Evolutionary conservation across 495 filamentous ascomycete genomes (phyloP), one percentile per base, ranked within the genome.

Genomic region (Aspergillus nidulans): DNA sequence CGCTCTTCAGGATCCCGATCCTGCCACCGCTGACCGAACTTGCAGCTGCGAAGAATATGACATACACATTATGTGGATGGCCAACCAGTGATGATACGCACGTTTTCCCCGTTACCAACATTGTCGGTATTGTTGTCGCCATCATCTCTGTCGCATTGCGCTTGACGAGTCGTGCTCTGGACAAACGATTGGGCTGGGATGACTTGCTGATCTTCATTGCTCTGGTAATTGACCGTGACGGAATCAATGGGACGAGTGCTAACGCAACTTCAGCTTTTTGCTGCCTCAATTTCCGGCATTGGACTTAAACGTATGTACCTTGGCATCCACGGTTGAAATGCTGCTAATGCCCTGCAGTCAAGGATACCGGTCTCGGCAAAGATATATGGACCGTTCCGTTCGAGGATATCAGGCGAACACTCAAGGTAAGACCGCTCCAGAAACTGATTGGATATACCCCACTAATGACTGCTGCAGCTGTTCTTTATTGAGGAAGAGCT

Each of bases 381-480:
- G 57, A 63, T 42, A 63, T 59, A 10, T 63, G 60, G 60, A 58
- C 56, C 7, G 23, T 63, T 20, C 48, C 54, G 15, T 56, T 59
- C 24, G 49, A 40, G 3, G 24, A 53, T 20, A 63, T 63, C 18
- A 49, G 44, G 15, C 43, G 46, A 39, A 53, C 58, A 2, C 46
- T 62, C 46, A 36, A 62, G 36, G 59, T 62, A 52, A 3, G n/a
- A 19, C 16, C 16, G 9, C 15, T 40, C 6, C 30, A 12, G 2
- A 34, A 34, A 23, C 15, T 15, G 15, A 45, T 28, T 40, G 25
- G 15, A 36, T 15, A 38, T 19, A 32, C 12, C 21, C 19, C 12
- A 12, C 23, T 21, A 16, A 20, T 23, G 8, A 43, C 19, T 20
- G 41, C 41, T n/a, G 50, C 38, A 55, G 52, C n/a, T 57, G 26